These are phyloP conservation scores for Pythium guiyangense DNA, from an alignment of 352 stramenopile genomes.

Conservation along the genomic window DNA sequence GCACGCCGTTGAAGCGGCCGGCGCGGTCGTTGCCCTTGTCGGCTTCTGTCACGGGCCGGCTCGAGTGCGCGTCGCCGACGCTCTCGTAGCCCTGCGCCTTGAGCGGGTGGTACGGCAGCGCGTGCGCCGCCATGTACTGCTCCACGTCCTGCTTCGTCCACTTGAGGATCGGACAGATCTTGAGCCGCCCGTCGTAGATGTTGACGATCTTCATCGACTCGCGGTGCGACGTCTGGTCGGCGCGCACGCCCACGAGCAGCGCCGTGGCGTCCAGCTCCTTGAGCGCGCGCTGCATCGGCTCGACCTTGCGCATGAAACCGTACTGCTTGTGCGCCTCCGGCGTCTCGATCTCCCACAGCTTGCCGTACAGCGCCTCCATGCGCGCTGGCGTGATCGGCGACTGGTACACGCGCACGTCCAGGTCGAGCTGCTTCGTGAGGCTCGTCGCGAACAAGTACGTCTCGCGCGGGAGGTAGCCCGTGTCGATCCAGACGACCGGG, in stretches of 20 bases:
- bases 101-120: too few relatives aligned
- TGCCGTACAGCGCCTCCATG: constrained; percentile 87
- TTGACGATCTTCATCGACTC: constrained; percentile 73
- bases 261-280: constrained; percentile 49
- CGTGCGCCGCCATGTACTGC: too few relatives aligned
- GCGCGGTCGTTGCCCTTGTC: too few relatives aligned
- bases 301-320: constrained; percentile 79
- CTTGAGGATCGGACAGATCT: too few relatives aligned
- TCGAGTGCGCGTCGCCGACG: too few relatives aligned
- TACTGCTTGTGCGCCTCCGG: constrained; percentile 75
- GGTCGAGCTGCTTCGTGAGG: constrained; percentile 49
- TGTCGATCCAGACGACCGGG: constrained; percentile 83
- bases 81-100: too few relatives aligned
- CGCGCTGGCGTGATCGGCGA: constrained; percentile 65
- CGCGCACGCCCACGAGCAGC: constrained; percentile 79
- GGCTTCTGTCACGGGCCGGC: too few relatives aligned
- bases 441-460: too few relatives aligned
- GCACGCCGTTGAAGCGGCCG: too few relatives aligned
- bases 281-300: constrained; percentile 79
- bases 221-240: constrained; percentile 66
- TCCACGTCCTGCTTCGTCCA: too few relatives aligned
- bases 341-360: constrained; percentile 71
- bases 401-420: constrained; percentile 79
- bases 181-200: constrained; percentile 74
- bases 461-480: constrained; percentile 81